A percentile compares a stretch with the other conserved stretches of the same genome.
Evolutionary conservation across 2,329 filamentous ascomycete species (phyloP).

Genomic region (Aspergillus floridensis): DNA sequence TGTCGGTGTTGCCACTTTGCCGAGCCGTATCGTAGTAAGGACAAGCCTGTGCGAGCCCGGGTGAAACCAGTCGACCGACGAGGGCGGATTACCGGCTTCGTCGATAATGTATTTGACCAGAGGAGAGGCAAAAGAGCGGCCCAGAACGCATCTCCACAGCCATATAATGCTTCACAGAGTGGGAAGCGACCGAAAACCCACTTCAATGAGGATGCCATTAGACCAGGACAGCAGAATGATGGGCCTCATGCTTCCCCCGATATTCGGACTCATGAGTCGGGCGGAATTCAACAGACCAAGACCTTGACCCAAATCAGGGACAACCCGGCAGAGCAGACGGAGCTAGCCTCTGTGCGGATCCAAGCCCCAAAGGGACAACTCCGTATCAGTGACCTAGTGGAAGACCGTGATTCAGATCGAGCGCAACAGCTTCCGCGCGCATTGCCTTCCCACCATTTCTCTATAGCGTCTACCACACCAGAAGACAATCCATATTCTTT

Average conservation of each 20-base stretch:
- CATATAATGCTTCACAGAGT: not conserved
- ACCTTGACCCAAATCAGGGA: not conserved
- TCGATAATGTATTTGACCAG: constrained; percentile 40
- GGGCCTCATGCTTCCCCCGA: not conserved
- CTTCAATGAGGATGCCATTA: not conserved
- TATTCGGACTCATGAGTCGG: not conserved
- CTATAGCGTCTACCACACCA: not conserved
- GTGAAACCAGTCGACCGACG: constrained; percentile 33
- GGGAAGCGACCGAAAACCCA: constrained; percentile 11
- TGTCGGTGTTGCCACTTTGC: constrained; percentile 38
- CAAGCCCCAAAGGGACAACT: constrained; percentile 8
- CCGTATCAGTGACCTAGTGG: constrained; percentile 15
- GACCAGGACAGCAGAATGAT: not conserved
- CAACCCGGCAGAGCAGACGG: not conserved
- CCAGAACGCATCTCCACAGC: constrained; percentile 7
- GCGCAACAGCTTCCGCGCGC: not conserved
- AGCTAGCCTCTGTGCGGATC: not conserved
- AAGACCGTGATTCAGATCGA: constrained; percentile 2
- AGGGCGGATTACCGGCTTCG: constrained; percentile 35
- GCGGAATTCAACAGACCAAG: not conserved
- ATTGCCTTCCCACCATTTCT: not conserved
- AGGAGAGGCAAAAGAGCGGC: constrained; percentile 26
- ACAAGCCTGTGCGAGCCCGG: constrained; percentile 33
- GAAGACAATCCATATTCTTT: not conserved
- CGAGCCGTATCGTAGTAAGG: constrained; percentile 32